Base-by-base conservation (phyloP, 371 early-diverging fungal genomes). In the Rhizopus stolonifer region DNA sequence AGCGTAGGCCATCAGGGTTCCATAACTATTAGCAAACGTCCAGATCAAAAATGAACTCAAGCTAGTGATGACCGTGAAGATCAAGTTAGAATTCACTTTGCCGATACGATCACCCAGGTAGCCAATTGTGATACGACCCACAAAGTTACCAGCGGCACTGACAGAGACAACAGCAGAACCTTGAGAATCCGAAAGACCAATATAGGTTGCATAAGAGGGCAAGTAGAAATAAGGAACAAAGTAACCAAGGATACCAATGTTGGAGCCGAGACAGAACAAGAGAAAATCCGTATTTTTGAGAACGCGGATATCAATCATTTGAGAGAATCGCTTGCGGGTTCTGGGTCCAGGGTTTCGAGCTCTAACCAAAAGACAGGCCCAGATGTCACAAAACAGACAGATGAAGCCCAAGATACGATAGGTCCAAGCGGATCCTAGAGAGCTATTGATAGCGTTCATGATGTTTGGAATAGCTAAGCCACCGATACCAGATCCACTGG, bases 401-500 rank as follows among this genome's bases (percentile, higher is more conserved):
- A 84, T 58, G 36, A 84, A 73, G 0, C 82, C 81, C 26, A 80
- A 59, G 4, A 84, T 69, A 36, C 83, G 79, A 18, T 78, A 77
- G 1, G 82, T 69, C 82, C 83, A 86, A 11, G 62, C 69, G 25
- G 74, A 59, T 0, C 87, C 90, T 2, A 85, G 54, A 5, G 44
- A 62, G 13, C 62, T 56, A 40, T 90, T 77, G 18, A 90, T 63
- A 15, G 61, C 54, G 21, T 80, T 82, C 57, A 86, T 69, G 5
- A 91, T 57, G 14, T 87, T 84, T 0, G 86, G 79, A 49, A 90
- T 65, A 14, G 83, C 70, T 1, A 91, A 69, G 1, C 91, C 91
- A 24, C 93, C 93, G 33, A 90, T 67, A 6, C 93, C 93, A 4
- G 84, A 79, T 9, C 93, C 93, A 58, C 88, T 74, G 26, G 86